Evolutionary conservation across 1,284 basidiomycete species (phyloP), one percentile per base, ranked within the genome.

Genomic region (Tausonia pullulans): DNA sequence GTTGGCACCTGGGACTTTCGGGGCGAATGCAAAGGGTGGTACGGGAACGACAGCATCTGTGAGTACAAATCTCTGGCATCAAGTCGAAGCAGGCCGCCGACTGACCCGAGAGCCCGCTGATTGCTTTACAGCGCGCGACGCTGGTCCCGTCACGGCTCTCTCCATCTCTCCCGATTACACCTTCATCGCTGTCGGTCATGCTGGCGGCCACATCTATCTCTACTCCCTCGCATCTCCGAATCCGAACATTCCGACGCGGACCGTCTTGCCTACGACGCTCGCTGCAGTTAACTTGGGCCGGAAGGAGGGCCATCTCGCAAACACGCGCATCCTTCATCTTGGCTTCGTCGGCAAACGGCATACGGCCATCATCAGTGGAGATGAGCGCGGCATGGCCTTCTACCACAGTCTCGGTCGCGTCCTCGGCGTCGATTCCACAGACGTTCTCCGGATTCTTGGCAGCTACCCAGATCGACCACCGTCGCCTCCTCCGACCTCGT

Each of bases 361-460:
- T 72, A 98, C 96, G 0, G 93, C 92, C 2, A 83, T 98, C 60
- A 85, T 98, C 49, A 88, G 87, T 9, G 90, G 91, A 1, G 96
- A 98, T 74, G 89, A 94, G 67, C 79, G 84, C 67, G 96, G 96
- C 0, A 81, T 98, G 4, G 88, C 91, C 0, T 98, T 99, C 77
- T 98, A 92, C 75, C 95, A 98, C 75, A 90, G 88, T 62, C 79
- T 99, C 2, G 94, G 96, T 16, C 94, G 91, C 72, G 87, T 98
- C 6, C 81, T 98, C 16, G 97, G 97, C 68, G 88, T 99, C 13
- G 92, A 96, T 63, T 94, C 93, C 8, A 87, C 89, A 53, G 96
- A 99, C 74, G 92, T 91, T 10, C 82, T 98, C 49, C 85, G 96
- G 13, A 90, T 99, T 67, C 81, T 98, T 4, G 96, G 96, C 0